Evolutionary conservation across 176 grass and related monocot species (phyloP).

Genomic region (Aegilops sharonensis): DNA sequence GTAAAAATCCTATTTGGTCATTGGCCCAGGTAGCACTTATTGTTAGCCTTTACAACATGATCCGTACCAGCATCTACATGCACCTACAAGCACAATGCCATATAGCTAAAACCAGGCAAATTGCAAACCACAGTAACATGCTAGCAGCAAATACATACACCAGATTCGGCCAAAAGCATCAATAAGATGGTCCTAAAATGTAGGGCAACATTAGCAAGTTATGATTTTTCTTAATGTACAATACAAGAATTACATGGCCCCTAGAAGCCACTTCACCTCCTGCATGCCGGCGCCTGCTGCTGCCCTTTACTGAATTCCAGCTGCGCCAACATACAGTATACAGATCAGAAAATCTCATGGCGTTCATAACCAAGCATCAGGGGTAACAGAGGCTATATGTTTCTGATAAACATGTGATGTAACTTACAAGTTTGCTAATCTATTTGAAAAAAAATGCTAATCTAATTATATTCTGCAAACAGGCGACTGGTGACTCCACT

Average conservation of each 20-base stretch:
- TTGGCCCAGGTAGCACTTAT: slow-evolving; percentile 11
- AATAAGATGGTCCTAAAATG: slow-evolving; percentile 42
- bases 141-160: slow-evolving; percentile 19
- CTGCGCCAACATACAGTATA: slow-evolving; percentile 42
- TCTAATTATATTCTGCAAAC: background rate
- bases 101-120: slow-evolving; percentile 37
- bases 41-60: slow-evolving; percentile 30
- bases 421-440: background rate
- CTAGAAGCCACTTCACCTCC: slow-evolving; percentile 25
- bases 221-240: slow-evolving; percentile 33
- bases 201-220: slow-evolving; percentile 34
- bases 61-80: slow-evolving; percentile 12
- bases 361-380: background rate
- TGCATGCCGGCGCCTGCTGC: slow-evolving; percentile 7
- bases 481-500: background rate
- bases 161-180: slow-evolving; percentile 15
- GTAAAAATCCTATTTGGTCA: background rate
- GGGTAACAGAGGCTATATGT: background rate
- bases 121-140: slow-evolving; percentile 17
- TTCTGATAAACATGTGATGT: background rate
- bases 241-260: slow-evolving; percentile 16
- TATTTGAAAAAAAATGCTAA: background rate
- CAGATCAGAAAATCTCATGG: slow-evolving; percentile 9
- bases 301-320: slow-evolving; percentile 53
- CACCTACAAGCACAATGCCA: slow-evolving; percentile 25